These are phyloP conservation scores for Linnemannia hyalina DNA, from an alignment of 192 early-diverging fungal species.

Conservation along the genomic window DNA sequence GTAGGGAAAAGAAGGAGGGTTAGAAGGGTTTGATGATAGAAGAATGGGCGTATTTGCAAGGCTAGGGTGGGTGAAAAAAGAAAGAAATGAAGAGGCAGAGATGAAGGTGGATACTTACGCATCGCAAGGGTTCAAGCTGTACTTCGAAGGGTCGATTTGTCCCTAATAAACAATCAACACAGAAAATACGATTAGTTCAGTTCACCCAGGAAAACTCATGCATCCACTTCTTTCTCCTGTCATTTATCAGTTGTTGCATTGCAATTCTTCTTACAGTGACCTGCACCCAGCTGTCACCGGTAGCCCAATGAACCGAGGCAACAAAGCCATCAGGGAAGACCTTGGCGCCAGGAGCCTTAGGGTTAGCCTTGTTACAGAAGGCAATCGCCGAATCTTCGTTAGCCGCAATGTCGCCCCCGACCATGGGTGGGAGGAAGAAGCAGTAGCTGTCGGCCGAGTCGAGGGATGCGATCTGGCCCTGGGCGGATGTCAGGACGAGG, in stretches of 20 bases:
- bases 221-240: not conserved
- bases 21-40: not conserved
- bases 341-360: conserved; percentile 57
- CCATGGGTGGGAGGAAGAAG: conserved; percentile 52
- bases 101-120: conserved; percentile 13
- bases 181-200: not conserved
- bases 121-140: conserved; percentile 43
- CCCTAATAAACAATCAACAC: conserved; percentile 12
- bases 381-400: conserved; percentile 61
- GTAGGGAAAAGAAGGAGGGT: not conserved
- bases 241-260: not conserved
- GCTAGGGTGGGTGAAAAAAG: not conserved
- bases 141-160: conserved; percentile 47
- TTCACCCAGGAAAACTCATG: not conserved
- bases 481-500: conserved; percentile 12
- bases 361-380: conserved; percentile 59
- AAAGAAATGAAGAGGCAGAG: not conserved
- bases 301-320: conserved; percentile 57
- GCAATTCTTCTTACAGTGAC: conserved; percentile 52
- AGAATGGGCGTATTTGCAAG: too few species aligned
- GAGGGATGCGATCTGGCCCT: conserved; percentile 39
- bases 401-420: conserved; percentile 52
- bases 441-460: conserved; percentile 37
- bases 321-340: conserved; percentile 61
- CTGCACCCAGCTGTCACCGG: conserved; percentile 61